Percentiles rank a stretch among this genome's conserved stretches.
phyloP scores from a whole-genome alignment of 495 filamentous ascomycete species.

The Penicillium goetzii region DNA sequence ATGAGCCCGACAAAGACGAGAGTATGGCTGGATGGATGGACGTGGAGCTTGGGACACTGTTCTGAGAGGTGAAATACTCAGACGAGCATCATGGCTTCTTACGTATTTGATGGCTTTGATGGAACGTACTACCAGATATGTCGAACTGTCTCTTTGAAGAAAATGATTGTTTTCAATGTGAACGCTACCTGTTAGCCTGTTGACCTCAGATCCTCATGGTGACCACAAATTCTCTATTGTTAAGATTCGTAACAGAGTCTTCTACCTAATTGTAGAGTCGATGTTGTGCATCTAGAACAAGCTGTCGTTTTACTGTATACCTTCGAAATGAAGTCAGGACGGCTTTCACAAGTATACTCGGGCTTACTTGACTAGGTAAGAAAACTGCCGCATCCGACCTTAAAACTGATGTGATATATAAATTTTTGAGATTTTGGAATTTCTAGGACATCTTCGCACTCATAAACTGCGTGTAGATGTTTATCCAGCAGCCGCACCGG shows the following conservation, averaged over 20 bases:
- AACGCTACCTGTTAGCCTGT: too few relatives aligned
- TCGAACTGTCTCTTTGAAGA: not conserved
- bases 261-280: not conserved
- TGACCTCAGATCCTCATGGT: too few relatives aligned
- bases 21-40: constrained; percentile 26
- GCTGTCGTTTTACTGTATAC: not conserved
- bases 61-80: not conserved
- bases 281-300: not conserved
- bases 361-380: not conserved
- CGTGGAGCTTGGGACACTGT: constrained; percentile 41
- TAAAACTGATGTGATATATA: not conserved
- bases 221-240: not conserved
- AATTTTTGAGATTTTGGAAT: constrained; percentile 8
- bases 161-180: not conserved
- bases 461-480: constrained; percentile 2
- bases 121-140: not conserved
- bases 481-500: constrained; percentile 38
- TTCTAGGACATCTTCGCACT: constrained; percentile 1
- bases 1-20: not conserved
- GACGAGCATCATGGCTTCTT: not conserved
- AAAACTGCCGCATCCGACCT: not conserved
- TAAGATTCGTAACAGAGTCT: too few relatives aligned
- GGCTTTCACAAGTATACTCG: not conserved
- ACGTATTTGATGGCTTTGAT: not conserved
- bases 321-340: not conserved